Percentiles rank a stretch among this genome's conserved stretches.
These are phyloP conservation scores for Paulownia fortunei DNA, from an alignment of 257 asterid genomes.

Conservation along the genomic window DNA sequence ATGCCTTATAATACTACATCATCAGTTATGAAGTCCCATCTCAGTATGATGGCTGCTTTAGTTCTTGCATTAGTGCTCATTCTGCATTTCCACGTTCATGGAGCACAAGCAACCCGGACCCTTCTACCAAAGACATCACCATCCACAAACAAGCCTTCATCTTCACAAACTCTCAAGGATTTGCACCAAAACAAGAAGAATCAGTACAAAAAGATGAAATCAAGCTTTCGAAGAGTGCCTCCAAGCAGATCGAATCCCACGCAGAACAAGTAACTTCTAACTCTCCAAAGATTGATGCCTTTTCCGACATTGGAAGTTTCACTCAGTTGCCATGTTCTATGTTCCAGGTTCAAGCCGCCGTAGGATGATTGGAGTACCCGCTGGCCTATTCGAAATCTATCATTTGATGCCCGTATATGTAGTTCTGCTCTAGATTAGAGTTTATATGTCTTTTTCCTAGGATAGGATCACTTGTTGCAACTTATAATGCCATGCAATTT, in stretches of 20 bases:
- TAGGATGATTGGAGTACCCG: not conserved
- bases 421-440: constrained; percentile 9
- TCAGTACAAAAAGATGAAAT: constrained; percentile 40
- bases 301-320: constrained; percentile 11
- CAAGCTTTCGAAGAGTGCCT: constrained; percentile 45
- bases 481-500: constrained; percentile 21
- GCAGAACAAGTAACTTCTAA: constrained; percentile 48
- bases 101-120: constrained; percentile 34
- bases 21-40: constrained; percentile 9
- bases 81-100: constrained; percentile 33
- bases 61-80: constrained; percentile 36
- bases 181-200: constrained; percentile 30
- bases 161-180: constrained; percentile 34
- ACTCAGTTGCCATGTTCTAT: constrained; percentile 24
- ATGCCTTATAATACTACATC: not conserved
- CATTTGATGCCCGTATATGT: not conserved
- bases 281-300: not conserved
- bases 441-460: constrained; percentile 6
- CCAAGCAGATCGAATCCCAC: constrained; percentile 55
- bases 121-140: not conserved
- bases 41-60: constrained; percentile 8
- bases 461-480: constrained; percentile 7
- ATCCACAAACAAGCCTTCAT: not conserved
- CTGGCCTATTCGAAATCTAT: not conserved
- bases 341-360: constrained; percentile 36